Percentiles rank a stretch among this genome's conserved stretches.
Evolutionary conservation across 148 eudicot species (phyloP).

Genomic region (Fagopyrum tataricum): DNA sequence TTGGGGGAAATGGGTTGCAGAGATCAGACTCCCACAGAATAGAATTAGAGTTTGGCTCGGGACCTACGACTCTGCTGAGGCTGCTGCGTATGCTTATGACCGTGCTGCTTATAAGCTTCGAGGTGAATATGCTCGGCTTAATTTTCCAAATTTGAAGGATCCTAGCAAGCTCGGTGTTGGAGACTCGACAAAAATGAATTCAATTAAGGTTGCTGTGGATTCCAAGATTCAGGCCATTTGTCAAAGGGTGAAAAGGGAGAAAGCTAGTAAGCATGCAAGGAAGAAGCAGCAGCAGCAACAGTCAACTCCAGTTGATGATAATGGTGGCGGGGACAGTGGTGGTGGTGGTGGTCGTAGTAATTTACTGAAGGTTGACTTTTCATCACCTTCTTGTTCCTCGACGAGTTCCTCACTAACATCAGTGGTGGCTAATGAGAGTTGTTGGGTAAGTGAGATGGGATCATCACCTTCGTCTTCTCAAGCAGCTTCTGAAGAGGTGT

Average conservation of each 20-base stretch:
- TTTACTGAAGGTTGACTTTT: constrained; percentile 21
- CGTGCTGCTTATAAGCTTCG: constrained; percentile 88
- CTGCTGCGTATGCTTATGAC: constrained; percentile 97
- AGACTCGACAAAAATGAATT: constrained; percentile 44
- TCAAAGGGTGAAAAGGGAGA: constrained; percentile 53
- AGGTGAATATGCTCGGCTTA: constrained; percentile 79
- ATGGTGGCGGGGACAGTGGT: neutral
- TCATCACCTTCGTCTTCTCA: constrained; percentile 23
- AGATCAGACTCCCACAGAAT: constrained; percentile 88
- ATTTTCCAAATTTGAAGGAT: constrained; percentile 67
- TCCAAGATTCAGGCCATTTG: constrained; percentile 73
- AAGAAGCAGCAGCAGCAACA: constrained; percentile 35
- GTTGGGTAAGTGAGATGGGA: constrained; percentile 23
- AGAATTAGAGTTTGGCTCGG: constrained; percentile 94
- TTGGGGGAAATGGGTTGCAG: constrained; percentile 99
- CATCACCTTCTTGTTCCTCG: constrained; percentile 31
- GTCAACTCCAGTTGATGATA: constrained; percentile 3
- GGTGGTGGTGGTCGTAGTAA: constrained; percentile 17
- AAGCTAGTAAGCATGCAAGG: constrained; percentile 34
- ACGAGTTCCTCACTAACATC: constrained; percentile 16
- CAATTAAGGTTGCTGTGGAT: constrained; percentile 58
- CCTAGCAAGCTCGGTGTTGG: constrained; percentile 39
- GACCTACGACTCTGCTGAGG: constrained; percentile 80
- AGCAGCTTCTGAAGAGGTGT: constrained; percentile 43
- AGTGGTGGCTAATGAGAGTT: constrained; percentile 21